Evolutionary conservation across 148 eudicot species (phyloP).

Genomic region (Pharnaceum exiguum): DNA sequence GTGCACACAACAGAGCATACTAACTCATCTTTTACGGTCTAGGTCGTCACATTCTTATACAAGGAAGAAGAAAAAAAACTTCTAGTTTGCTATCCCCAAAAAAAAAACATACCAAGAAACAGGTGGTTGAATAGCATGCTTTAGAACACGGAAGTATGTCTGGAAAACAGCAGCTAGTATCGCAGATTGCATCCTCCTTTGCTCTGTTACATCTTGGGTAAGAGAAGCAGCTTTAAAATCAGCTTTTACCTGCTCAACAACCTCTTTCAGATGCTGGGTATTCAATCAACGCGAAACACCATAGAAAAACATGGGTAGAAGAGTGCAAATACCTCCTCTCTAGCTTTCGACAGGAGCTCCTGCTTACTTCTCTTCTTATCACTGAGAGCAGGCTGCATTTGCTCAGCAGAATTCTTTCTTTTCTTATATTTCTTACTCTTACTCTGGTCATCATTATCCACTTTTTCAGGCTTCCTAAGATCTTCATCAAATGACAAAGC

Average conservation of each 20-base stretch:
- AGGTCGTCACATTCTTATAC: too few species aligned
- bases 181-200: conserved; percentile 64
- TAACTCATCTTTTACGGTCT: too few species aligned
- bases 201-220: conserved; percentile 63
- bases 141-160: conserved; percentile 80
- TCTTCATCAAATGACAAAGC: conserved; percentile 90
- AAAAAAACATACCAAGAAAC: conserved; percentile 32
- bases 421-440: conserved; percentile 50
- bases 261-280: too few species aligned
- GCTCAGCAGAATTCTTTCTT: conserved; percentile 51
- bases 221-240: conserved; percentile 79
- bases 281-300: too few species aligned
- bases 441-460: conserved; percentile 38
- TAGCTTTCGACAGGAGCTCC: conserved; percentile 63
- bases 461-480: conserved; percentile 50
- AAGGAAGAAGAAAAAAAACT: neutral
- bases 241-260: conserved; percentile 73
- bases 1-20: too few species aligned
- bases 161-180: conserved; percentile 75
- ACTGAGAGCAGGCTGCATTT: conserved; percentile 32
- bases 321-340: conserved; percentile 65
- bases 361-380: conserved; percentile 57
- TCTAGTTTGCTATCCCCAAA: too few species aligned
- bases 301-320: neutral
- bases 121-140: conserved; percentile 47